Evolutionary conservation across 352 stramenopile species (phyloP).

Genomic region (Hyaloperonospora brassicae): DNA sequence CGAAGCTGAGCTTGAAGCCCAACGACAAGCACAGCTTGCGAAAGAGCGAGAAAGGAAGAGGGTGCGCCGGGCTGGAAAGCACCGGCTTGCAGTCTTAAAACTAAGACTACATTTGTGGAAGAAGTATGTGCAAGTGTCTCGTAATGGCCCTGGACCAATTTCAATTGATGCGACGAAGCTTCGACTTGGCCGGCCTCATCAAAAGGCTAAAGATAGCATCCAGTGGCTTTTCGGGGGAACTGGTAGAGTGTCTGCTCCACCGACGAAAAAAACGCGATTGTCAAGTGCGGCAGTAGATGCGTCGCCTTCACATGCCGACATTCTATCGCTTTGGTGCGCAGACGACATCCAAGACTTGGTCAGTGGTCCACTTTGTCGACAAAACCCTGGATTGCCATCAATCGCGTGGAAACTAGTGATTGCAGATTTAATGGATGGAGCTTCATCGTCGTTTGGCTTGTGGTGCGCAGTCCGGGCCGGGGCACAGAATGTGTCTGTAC

Average conservation of each 20-base stretch:
- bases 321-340: conserved; percentile 21
- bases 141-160: conserved; percentile 31
- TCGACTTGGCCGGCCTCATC: conserved; percentile 24
- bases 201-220: conserved; percentile 38
- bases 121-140: conserved; percentile 50
- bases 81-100: conserved; percentile 43
- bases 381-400: conserved; percentile 12
- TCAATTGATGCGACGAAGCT: conserved; percentile 34
- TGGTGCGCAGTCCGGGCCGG: conserved; percentile 63
- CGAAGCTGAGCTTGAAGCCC: conserved; percentile 40
- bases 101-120: conserved; percentile 56
- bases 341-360: conserved; percentile 36
- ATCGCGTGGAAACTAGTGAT: conserved; percentile 66
- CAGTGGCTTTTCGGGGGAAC: conserved; percentile 36
- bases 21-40: conserved; percentile 40
- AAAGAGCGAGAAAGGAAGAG: conserved; percentile 34
- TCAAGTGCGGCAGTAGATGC: conserved; percentile 3
- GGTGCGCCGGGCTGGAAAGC: conserved; percentile 33
- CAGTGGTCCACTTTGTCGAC: conserved; percentile 17
- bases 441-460: conserved; percentile 52
- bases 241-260: conserved; percentile 8
- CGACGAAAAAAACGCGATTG: conserved; percentile 21
- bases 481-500: conserved; percentile 25
- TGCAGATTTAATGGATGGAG: conserved; percentile 53
- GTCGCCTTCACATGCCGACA: conserved; percentile 12